phyloP scores from a whole-genome alignment of 2,329 filamentous ascomycete genomes.

The Chaetomiaceae sp. region DNA sequence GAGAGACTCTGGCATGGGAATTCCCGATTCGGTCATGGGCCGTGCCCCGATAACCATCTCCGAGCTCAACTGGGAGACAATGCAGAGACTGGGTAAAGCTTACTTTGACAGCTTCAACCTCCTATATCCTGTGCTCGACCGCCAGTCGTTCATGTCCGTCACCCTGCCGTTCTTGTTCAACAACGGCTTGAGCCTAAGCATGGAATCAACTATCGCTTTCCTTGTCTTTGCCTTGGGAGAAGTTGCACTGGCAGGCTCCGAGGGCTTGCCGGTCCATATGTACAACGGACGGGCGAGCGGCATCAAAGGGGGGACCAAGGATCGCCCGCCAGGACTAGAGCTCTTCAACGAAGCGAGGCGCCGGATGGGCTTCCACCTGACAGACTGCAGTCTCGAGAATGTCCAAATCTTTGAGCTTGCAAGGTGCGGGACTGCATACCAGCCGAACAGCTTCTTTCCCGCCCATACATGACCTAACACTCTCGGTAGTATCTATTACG shows the following conservation, averaged over 20 bases:
- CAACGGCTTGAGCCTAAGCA: constrained; percentile 46
- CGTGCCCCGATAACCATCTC: constrained; percentile 9
- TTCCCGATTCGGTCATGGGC: constrained; percentile 1
- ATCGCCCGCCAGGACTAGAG: constrained; percentile 50
- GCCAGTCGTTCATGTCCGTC: constrained; percentile 47
- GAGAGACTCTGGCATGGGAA: constrained; percentile 1
- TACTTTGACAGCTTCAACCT: constrained; percentile 59
- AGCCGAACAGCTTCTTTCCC: too few species aligned
- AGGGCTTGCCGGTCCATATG: constrained; percentile 41
- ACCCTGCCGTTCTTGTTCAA: constrained; percentile 42
- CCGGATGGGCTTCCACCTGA: constrained; percentile 53
- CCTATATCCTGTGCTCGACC: constrained; percentile 53
- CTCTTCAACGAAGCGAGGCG: constrained; percentile 59
- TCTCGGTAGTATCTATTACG: constrained; percentile 45
- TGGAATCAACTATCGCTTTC: constrained; percentile 48
- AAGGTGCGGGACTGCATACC: constrained; percentile 45
- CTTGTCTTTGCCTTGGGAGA: constrained; percentile 57
- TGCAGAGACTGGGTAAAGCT: constrained; percentile 46
- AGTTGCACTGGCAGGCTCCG: constrained; percentile 47
- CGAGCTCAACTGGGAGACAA: constrained; percentile 42
- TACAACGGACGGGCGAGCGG: constrained; percentile 45
- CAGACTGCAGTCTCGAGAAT: constrained; percentile 52
- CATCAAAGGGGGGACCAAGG: constrained; percentile 45
- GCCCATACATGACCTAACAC: constrained; percentile 7
- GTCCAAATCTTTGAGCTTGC: constrained; percentile 54